phyloP scores from a whole-genome alignment of 768 basidiomycete species.

The Termitomyces sp. region DNA sequence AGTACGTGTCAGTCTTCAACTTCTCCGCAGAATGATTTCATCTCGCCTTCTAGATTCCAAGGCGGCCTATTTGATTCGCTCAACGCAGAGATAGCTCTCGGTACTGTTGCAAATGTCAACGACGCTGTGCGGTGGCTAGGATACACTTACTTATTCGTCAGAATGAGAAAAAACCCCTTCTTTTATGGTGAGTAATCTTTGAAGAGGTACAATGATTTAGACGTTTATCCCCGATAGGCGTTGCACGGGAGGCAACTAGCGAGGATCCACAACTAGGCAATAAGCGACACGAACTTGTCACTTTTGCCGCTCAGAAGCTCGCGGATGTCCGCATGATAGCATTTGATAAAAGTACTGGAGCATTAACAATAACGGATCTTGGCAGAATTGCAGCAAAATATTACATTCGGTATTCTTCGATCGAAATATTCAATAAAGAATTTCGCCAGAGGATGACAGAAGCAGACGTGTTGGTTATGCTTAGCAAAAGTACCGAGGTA shows the following conservation, averaged over 20 bases:
- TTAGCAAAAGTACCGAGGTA: slow-evolving; percentile 91
- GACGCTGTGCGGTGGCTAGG: slow-evolving; percentile 95
- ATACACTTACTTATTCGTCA: slow-evolving; percentile 94
- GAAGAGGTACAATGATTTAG: neutral
- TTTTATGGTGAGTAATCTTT: slow-evolving; percentile 60
- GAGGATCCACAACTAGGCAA: slow-evolving; percentile 74
- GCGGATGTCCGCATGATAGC: slow-evolving; percentile 77
- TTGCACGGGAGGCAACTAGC: slow-evolving; percentile 59
- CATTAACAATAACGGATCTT: slow-evolving; percentile 78
- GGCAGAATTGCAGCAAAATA: slow-evolving; percentile 98
- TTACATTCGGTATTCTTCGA: slow-evolving; percentile 83
- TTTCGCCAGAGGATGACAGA: slow-evolving; percentile 87
- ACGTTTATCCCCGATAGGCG: slow-evolving; percentile 34
- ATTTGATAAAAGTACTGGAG: slow-evolving; percentile 54
- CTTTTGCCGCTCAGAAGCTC: slow-evolving; percentile 61
- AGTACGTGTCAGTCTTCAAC: slow-evolving; percentile 43
- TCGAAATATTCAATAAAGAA: slow-evolving; percentile 80
- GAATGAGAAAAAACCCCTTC: slow-evolving; percentile 90
- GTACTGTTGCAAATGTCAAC: slow-evolving; percentile 82
- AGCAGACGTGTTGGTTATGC: slow-evolving; percentile 84
- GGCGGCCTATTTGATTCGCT: slow-evolving; percentile 85
- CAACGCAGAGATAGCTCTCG: slow-evolving; percentile 93
- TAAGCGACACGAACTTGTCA: slow-evolving; percentile 68
- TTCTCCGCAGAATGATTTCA: slow-evolving; percentile 1
- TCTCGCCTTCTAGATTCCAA: slow-evolving; percentile 52